A percentile compares a stretch with the other conserved stretches of the same genome.
phyloP scores from a whole-genome alignment of 1,284 basidiomycete genomes.

The Leccinum cinnamomeum region DNA sequence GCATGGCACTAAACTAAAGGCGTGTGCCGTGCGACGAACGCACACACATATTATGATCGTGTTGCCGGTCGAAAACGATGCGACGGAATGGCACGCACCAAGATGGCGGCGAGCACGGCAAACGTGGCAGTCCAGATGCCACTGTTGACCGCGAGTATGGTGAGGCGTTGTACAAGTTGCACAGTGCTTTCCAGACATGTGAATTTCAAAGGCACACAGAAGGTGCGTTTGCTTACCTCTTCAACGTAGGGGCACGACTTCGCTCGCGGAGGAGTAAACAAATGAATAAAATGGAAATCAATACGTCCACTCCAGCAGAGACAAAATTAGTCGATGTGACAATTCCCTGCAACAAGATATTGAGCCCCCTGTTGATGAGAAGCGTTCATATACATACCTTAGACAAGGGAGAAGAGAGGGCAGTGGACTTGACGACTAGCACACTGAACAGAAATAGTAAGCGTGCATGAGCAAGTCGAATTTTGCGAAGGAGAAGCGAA shows the following conservation, averaged over 20 bases:
- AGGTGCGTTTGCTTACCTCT: too few relatives aligned
- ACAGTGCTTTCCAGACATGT: too few relatives aligned
- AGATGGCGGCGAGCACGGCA: constrained; percentile 5
- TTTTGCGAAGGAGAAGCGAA: too few relatives aligned
- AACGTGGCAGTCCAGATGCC: constrained; percentile 19
- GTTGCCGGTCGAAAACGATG: not conserved
- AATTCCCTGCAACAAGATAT: not conserved
- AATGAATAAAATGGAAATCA: not conserved
- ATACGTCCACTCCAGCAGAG: not conserved
- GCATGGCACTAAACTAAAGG: constrained; percentile 1
- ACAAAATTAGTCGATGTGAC: not conserved
- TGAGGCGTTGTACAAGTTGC: too few relatives aligned
- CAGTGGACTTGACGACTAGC: too few relatives aligned
- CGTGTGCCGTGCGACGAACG: not conserved
- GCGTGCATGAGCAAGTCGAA: too few relatives aligned
- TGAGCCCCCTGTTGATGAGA: not conserved
- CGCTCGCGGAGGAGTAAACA: not conserved
- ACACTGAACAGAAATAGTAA: too few relatives aligned
- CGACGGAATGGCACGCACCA: constrained; percentile 10
- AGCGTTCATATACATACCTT: too few relatives aligned
- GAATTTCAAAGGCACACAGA: too few relatives aligned
- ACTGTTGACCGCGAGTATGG: constrained; percentile 6
- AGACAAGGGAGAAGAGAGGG: too few relatives aligned
- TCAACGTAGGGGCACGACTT: not conserved
- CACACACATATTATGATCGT: not conserved